Evolutionary conservation across 1,284 basidiomycete species (phyloP), one percentile per base, ranked within the genome.

Genomic region (Irpex sp.): DNA sequence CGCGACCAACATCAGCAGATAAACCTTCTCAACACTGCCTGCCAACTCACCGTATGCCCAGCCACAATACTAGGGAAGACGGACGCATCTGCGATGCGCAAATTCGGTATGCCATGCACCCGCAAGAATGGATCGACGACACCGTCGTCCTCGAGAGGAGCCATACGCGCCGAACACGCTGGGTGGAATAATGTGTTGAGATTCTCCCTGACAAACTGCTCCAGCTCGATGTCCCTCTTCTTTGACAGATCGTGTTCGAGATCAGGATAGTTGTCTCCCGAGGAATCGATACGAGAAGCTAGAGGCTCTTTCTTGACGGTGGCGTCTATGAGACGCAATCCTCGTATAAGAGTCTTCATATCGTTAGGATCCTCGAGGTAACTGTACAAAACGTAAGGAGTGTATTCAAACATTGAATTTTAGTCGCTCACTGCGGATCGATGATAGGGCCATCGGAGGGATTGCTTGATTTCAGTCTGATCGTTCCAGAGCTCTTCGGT

Each of bases 101-200:
- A 74, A 15, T 74, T 72, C 62, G 66, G 65, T n/a, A 80, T 66
- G 1, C 78, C 78, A 60, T 79, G 70, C 61, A 80, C 78, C 47
- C 73, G 67, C 64, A 80, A 65, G 58, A 65, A 68, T 31, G 76
- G 70, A 57, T 80, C 78, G 13, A 79, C 77, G 13, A 80, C 79
- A 34, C 78, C 77, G 4, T 73, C 76, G 38, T 84, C 78, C 49
- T 75, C 74, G n/a, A 71, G 67, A 11, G 79, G 81, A 0, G 80
- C 83, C 85, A 89, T 89, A 40, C 83, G 78, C 67, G 86, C 87
- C 1, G 83, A 86, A 54, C 81, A 79, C 19, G 82, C 72, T 0
- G 85, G 85, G 68, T 87, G 85, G 67, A 82, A 87, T 44, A 91
- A 71, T 5, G 87, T 89, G 68, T 87, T 82, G 2, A 82, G 73